Evolutionary conservation across 164 flowering plant species (phyloP).

Genomic region (Annona squamosa): DNA sequence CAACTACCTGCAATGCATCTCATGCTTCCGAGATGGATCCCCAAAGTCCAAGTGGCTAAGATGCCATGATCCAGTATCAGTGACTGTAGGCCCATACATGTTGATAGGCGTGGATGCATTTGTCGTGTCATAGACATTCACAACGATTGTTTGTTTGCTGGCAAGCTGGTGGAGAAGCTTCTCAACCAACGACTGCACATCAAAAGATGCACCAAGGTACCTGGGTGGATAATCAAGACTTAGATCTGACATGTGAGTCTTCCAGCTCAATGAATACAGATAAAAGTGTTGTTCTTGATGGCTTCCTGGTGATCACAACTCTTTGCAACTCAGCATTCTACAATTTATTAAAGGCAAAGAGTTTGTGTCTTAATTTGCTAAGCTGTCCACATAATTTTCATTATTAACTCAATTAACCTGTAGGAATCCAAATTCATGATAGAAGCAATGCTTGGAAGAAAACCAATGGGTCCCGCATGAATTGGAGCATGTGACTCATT

Average conservation of each 20-base stretch:
- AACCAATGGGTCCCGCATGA: too few relatives aligned
- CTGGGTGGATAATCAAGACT: slow-evolving; percentile 25
- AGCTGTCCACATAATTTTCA: too few relatives aligned
- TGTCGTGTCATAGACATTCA: slow-evolving; percentile 88
- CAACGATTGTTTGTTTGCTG: slow-evolving; percentile 84
- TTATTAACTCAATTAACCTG: too few relatives aligned
- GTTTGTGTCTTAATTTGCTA: too few relatives aligned
- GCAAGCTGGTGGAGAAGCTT: slow-evolving; percentile 95
- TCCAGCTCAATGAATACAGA: not conserved
- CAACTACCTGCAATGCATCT: slow-evolving; percentile 94
- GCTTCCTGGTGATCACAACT: not conserved
- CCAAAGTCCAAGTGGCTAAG: slow-evolving; percentile 83
- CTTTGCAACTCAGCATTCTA: not conserved
- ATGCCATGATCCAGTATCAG: slow-evolving; percentile 50
- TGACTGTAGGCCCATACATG: slow-evolving; percentile 71
- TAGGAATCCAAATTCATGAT: too few relatives aligned
- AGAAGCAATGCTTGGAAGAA: too few relatives aligned
- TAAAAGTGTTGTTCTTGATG: not conserved
- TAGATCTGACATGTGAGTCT: not conserved
- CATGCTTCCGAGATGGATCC: slow-evolving; percentile 81
- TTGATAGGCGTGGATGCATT: slow-evolving; percentile 57
- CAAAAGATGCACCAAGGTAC: slow-evolving; percentile 93
- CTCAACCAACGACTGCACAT: slow-evolving; percentile 84
- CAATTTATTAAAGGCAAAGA: too few relatives aligned
- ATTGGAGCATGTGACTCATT: too few relatives aligned